Evolutionary conservation across 371 early-diverging fungal species (phyloP).

Genomic region (Mortierella sp.): DNA sequence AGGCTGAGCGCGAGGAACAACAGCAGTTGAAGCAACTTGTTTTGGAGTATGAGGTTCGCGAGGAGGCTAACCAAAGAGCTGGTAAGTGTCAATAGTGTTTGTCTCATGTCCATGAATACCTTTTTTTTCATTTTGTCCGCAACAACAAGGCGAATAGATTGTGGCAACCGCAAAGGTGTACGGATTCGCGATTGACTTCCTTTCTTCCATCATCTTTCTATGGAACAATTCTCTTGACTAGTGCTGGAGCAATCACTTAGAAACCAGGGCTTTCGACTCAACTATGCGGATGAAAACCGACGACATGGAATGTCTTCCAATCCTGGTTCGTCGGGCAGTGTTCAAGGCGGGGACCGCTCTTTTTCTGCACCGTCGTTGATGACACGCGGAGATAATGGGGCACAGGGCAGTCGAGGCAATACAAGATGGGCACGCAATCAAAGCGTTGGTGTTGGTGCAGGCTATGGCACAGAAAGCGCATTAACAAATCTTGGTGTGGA

Average conservation of each 20-base stretch:
- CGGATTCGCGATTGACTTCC: too few species aligned
- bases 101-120: neutral
- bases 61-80: conserved; percentile 72
- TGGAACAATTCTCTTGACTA: conserved; percentile 11
- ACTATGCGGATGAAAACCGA: conserved; percentile 45
- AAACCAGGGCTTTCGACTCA: conserved; percentile 52
- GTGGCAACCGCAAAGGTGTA: neutral
- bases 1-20: conserved; percentile 89
- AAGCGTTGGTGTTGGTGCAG: conserved; percentile 48
- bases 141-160: too few species aligned
- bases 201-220: neutral
- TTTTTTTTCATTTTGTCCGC: neutral
- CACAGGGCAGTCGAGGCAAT: conserved; percentile 8
- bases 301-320: conserved; percentile 8
- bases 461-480: conserved; percentile 51
- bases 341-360: too few species aligned
- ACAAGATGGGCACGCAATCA: conserved; percentile 49
- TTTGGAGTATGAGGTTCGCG: conserved; percentile 89
- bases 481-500: conserved; percentile 47
- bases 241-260: conserved; percentile 54
- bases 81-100: conserved; percentile 43
- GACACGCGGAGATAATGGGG: too few species aligned
- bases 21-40: conserved; percentile 91
- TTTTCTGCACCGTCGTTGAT: too few species aligned
- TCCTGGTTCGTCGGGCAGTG: too few species aligned